A percentile compares a stretch with the other conserved stretches of the same genome.
Conservation (phyloP, 106 monocot species). For the Hemerocallis citrina region DNA sequence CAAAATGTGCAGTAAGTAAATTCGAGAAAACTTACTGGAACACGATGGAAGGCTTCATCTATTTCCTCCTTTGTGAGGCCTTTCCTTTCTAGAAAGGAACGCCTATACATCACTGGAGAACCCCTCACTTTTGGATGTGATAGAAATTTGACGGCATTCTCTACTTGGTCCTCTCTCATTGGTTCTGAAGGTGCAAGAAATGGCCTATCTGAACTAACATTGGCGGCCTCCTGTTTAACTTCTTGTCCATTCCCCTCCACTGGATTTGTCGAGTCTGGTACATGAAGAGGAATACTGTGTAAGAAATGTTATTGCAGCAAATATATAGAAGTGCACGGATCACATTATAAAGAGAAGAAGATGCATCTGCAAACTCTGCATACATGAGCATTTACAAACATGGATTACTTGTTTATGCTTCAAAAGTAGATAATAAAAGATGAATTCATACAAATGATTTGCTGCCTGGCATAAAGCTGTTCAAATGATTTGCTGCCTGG, state of each 20-base stretch:
- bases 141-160: constrained; percentile 94
- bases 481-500: too few species aligned
- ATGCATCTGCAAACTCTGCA: too few species aligned
- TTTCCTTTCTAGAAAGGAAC: constrained; percentile 94
- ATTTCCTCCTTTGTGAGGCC: constrained; percentile 93
- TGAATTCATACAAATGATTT: too few species aligned
- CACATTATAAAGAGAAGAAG: constrained; percentile 14
- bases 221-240: constrained; percentile 17
- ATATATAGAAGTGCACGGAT: constrained; percentile 1
- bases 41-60: constrained; percentile 97
- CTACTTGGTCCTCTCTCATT: constrained; percentile 89
- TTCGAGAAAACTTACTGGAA: constrained; percentile 58
- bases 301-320: neutral
- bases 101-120: constrained; percentile 76
- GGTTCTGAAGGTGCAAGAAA: constrained; percentile 37
- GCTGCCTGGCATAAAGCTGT: too few species aligned
- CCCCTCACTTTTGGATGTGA: constrained; percentile 90
- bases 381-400: too few species aligned
- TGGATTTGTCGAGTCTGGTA: neutral
- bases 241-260: constrained; percentile 22
- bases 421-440: too few species aligned
- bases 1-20: neutral
- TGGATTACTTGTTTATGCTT: too few species aligned
- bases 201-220: constrained; percentile 30
- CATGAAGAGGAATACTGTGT: neutral